phyloP scores from a whole-genome alignment of 192 early-diverging fungal species.

The Coemansia sp. region DNA sequence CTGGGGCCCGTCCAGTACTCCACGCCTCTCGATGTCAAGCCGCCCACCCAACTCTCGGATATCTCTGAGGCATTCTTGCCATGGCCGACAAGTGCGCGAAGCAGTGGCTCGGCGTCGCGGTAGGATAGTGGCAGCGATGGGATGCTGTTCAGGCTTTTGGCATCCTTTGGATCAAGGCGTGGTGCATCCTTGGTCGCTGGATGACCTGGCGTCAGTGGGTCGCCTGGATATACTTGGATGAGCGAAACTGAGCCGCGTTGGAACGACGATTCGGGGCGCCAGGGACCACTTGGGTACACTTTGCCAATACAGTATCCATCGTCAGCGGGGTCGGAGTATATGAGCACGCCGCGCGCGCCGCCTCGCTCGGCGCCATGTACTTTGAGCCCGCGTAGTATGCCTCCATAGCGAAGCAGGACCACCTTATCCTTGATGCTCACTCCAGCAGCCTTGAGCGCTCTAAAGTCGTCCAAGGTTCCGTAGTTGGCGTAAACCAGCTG shows the following conservation, averaged over 20 bases:
- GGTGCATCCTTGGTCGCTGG: slow-evolving; percentile 57
- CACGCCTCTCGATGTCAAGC: slow-evolving; percentile 45
- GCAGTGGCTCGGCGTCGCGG: slow-evolving; percentile 60
- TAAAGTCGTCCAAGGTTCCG: slow-evolving; percentile 60
- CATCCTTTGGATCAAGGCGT: slow-evolving; percentile 57
- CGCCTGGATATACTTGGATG: slow-evolving; percentile 55
- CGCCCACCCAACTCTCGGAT: slow-evolving; percentile 56
- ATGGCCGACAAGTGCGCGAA: slow-evolving; percentile 54
- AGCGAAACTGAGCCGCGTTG: slow-evolving; percentile 61
- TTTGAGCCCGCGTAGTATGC: slow-evolving; percentile 57
- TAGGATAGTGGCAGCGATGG: slow-evolving; percentile 68
- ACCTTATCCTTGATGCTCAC: slow-evolving; percentile 54
- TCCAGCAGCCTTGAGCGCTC: slow-evolving; percentile 33
- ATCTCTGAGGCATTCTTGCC: slow-evolving; percentile 45
- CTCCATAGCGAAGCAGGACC: slow-evolving; percentile 62
- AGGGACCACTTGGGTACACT: slow-evolving; percentile 63
- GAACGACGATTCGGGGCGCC: slow-evolving; percentile 60
- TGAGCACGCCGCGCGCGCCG: slow-evolving; percentile 60
- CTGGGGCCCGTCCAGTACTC: slow-evolving; percentile 62
- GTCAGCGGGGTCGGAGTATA: slow-evolving; percentile 67
- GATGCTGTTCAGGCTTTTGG: slow-evolving; percentile 56
- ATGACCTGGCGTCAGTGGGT: slow-evolving; percentile 66
- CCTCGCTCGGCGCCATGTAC: slow-evolving; percentile 57
- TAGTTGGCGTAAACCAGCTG: slow-evolving; percentile 67
- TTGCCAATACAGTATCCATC: slow-evolving; percentile 58